Conservation (phyloP, 2,329 filamentous ascomycete species). For the Alternaria novae-zelandiae region DNA sequence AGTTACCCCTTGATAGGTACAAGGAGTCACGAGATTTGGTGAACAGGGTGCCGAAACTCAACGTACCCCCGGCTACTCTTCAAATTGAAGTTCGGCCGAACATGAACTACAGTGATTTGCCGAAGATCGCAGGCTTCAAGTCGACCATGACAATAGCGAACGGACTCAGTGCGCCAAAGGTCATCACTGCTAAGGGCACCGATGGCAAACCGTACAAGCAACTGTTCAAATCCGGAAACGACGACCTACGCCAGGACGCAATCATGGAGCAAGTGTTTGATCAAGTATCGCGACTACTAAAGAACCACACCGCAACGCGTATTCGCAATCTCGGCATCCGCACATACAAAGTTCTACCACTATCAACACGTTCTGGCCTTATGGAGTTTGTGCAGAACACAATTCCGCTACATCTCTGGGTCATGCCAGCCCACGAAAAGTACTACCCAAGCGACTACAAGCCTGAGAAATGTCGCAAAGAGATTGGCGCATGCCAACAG, state of each 20-base stretch:
- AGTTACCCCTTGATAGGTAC: constrained; percentile 69
- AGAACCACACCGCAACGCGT: constrained; percentile 83
- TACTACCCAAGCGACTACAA: constrained; percentile 88
- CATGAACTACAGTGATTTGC: constrained; percentile 77
- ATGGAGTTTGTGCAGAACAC: constrained; percentile 98
- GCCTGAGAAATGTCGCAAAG: constrained; percentile 75
- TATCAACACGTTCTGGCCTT: constrained; percentile 83
- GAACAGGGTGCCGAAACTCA: constrained; percentile 66
- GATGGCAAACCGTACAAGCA: constrained; percentile 85
- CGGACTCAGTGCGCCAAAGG: constrained; percentile 91
- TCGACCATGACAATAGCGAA: constrained; percentile 82
- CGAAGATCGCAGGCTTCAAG: constrained; percentile 75
- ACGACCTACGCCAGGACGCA: constrained; percentile 94
- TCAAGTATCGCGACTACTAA: constrained; percentile 88
- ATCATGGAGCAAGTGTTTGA: constrained; percentile 99
- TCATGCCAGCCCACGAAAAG: constrained; percentile 86
- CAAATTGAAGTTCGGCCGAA: constrained; percentile 76
- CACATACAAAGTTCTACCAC: constrained; percentile 94
- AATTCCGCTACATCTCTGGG: constrained; percentile 86
- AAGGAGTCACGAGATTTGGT: constrained; percentile 68
- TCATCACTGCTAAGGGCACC: constrained; percentile 79
- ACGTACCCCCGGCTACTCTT: constrained; percentile 88
- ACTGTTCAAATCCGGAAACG: constrained; percentile 92
- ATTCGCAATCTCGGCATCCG: constrained; percentile 89
- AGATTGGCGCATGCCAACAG: constrained; percentile 75